Base-by-base conservation (phyloP, 2,329 filamentous ascomycete genomes). In the Aspergillus spinulosporus region DNA sequence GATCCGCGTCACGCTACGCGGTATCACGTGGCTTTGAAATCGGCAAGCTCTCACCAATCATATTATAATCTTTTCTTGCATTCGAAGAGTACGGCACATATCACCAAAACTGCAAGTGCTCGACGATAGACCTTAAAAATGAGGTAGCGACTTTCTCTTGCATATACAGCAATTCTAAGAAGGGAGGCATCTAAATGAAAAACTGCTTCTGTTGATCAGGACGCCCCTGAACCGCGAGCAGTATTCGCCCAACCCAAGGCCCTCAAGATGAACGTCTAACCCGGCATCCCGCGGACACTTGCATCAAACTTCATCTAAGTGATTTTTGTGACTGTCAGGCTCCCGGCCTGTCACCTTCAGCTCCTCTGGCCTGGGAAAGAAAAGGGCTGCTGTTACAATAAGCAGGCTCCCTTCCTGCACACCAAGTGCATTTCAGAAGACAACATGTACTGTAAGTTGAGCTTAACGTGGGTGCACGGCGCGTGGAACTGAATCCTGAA, bases 1-100 rank as follows among this genome's bases (percentile, higher is more conserved):
- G 42, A 8, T 53, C 53, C 53, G 57, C 56, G 45, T 46, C 57
- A 36, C 49, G 45, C 15, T 37, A 55, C 57, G 42, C 57, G 52
- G 39, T 58, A 15, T 51, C 54, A 58, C 50, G 51, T 64, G 57
- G 43, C 29, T 32, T 12, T 4, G 21, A 21, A 14, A n/a, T 9
- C n/a, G 29, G 5, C 11, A 9, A 12, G 3, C 7, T 4, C 8
- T 15, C 14, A 28, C 54, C 54, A 56, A 56, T 56, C 49, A 56
- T n/a, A 46, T 36, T 29, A 29, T 34, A 42, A 31, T n/a, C 21
- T 51, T 47, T 5, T 40, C 5, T 40, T 14, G 9, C 37, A 12
- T n/a, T 40, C 37, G 14, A 15, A n/a, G 26, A 28, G 4, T 28
- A 28, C 4, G 26, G 26, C 4, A 4, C 26, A 28, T 28, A 28